phyloP scores from a whole-genome alignment of 257 asterid species.

The Penstemon eatonii region DNA sequence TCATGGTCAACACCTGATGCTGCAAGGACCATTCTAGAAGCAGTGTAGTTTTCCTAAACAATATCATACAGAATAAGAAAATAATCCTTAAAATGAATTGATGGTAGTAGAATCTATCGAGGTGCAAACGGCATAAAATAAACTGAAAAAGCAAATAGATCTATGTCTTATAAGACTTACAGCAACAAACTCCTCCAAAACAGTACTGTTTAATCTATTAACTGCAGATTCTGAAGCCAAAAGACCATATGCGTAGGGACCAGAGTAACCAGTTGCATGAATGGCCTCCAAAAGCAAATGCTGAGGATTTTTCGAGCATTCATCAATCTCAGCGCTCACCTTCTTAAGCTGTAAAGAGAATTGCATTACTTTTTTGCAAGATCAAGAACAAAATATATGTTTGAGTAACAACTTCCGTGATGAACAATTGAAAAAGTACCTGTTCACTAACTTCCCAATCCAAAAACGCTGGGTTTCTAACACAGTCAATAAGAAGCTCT shows the following conservation, averaged over 20 bases:
- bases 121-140: constrained; percentile 1
- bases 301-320: constrained; percentile 67
- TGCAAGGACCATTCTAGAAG: constrained; percentile 82
- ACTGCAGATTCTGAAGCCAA: constrained; percentile 71
- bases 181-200: constrained; percentile 75
- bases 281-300: constrained; percentile 82
- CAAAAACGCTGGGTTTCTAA: constrained; percentile 85
- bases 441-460: constrained; percentile 97
- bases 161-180: constrained; percentile 47
- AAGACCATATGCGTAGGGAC: constrained; percentile 64
- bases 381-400: constrained; percentile 1
- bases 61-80: constrained; percentile 27
- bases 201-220: constrained; percentile 48
- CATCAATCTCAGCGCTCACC: constrained; percentile 61
- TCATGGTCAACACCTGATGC: constrained; percentile 92
- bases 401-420: constrained; percentile 4
- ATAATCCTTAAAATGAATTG: neutral
- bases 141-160: neutral
- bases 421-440: constrained; percentile 44
- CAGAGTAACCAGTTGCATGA: constrained; percentile 75
- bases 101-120: constrained; percentile 4
- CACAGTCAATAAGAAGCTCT: constrained; percentile 78
- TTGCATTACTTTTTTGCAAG: constrained; percentile 16
- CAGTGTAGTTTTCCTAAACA: constrained; percentile 69
- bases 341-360: constrained; percentile 54